Conservation (phyloP, 1,284 basidiomycete species). For the Baeospora myosura region DNA sequence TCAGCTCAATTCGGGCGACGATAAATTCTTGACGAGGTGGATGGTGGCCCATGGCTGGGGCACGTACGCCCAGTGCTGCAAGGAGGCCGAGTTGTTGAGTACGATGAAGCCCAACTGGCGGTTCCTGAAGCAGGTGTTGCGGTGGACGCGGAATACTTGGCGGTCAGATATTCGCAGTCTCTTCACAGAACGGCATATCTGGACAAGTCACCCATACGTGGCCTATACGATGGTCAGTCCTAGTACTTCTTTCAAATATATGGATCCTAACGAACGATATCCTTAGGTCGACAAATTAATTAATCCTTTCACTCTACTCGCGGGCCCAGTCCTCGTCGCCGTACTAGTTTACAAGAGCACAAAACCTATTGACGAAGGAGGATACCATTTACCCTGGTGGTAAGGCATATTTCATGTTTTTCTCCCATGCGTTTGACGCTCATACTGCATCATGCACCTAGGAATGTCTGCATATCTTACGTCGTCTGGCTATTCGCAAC, state of each 20-base stretch:
- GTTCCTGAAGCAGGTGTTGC: conserved; percentile 85
- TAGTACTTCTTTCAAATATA: conserved; percentile 3
- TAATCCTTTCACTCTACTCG: conserved; percentile 83
- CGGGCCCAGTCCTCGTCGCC: conserved; percentile 73
- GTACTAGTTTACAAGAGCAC: conserved; percentile 77
- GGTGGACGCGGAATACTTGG: conserved; percentile 94
- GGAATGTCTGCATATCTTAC: conserved; percentile 74
- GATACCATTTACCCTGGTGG: conserved; percentile 89
- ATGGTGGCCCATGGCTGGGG: conserved; percentile 93
- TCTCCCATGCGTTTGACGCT: not conserved
- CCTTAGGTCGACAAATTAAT: conserved; percentile 79
- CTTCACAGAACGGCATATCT: conserved; percentile 82
- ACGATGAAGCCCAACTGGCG: conserved; percentile 97
- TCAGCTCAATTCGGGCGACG: conserved; percentile 87
- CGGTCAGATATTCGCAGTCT: conserved; percentile 80
- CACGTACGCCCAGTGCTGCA: conserved; percentile 88
- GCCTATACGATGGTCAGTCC: conserved; percentile 78
- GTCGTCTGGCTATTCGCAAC: conserved; percentile 78
- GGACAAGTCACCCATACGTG: conserved; percentile 86
- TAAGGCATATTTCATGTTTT: conserved; percentile 29
- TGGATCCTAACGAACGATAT: not conserved
- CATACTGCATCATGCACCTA: conserved; percentile 25
- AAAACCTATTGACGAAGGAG: conserved; percentile 58
- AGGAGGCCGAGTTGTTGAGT: conserved; percentile 82
- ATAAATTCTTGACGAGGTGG: conserved; percentile 94